phyloP scores from a whole-genome alignment of 179 eudicot genomes.

The Dionaea muscipula region DNA sequence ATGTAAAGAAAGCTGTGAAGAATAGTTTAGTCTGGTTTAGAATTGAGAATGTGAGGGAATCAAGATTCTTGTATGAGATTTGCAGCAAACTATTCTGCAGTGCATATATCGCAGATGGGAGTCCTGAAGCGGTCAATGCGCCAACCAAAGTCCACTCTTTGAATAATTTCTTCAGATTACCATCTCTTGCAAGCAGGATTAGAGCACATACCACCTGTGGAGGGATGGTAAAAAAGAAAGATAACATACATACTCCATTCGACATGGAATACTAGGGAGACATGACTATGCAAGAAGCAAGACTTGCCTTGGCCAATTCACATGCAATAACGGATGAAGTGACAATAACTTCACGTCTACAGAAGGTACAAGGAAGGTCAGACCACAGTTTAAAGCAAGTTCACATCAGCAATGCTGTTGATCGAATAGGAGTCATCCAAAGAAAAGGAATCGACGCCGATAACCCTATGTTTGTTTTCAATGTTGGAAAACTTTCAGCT shows the following conservation, averaged over 20 bases:
- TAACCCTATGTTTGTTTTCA: too few species aligned
- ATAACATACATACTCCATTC: constrained; percentile 5
- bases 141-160: constrained; percentile 83
- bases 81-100: constrained; percentile 87
- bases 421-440: too few species aligned
- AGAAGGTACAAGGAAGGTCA: constrained; percentile 9
- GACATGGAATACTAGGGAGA: constrained; percentile 1
- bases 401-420: background rate
- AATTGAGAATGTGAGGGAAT: constrained; percentile 87
- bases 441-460: too few species aligned
- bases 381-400: background rate
- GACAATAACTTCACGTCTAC: constrained; percentile 81
- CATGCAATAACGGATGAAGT: constrained; percentile 81
- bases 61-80: constrained; percentile 84
- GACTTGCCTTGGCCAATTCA: constrained; percentile 64
- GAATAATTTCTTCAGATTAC: constrained; percentile 47
- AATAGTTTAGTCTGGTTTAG: constrained; percentile 87
- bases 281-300: background rate
- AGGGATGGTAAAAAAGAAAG: background rate
- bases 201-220: constrained; percentile 67
- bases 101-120: constrained; percentile 93
- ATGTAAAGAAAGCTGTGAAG: constrained; percentile 83
- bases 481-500: too few species aligned
- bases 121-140: constrained; percentile 73
- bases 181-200: constrained; percentile 53